Percentiles rank a stretch among this genome's conserved stretches.
Conservation (phyloP, 2,329 filamentous ascomycete genomes). For the Clarireedia sp. region DNA sequence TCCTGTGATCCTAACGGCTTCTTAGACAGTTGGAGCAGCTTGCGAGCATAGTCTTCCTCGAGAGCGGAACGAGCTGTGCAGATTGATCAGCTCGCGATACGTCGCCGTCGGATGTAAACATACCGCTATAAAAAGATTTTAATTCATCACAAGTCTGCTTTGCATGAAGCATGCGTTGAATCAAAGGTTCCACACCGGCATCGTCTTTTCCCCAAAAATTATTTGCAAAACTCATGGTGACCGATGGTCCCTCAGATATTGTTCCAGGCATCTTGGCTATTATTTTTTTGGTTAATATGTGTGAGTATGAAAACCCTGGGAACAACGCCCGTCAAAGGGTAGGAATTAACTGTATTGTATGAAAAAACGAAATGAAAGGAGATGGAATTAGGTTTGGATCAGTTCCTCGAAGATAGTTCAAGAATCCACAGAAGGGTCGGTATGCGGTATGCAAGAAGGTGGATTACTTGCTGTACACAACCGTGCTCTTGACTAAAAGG, state of each 20-base stretch:
- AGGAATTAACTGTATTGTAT: not conserved
- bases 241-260: constrained; percentile 30
- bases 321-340: constrained; percentile 3
- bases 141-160: constrained; percentile 94
- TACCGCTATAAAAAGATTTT: constrained; percentile 80
- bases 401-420: too few species aligned
- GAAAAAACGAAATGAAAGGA: not conserved
- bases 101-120: constrained; percentile 21
- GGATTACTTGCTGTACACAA: constrained; percentile 3
- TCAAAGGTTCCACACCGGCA: constrained; percentile 82
- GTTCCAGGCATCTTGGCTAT: constrained; percentile 26
- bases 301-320: not conserved
- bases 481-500: too few species aligned
- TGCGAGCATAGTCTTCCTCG: constrained; percentile 93
- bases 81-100: not conserved
- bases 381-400: not conserved
- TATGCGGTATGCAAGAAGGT: constrained; percentile 9
- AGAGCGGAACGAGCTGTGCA: constrained; percentile 72
- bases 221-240: constrained; percentile 62
- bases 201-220: constrained; percentile 99
- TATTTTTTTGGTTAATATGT: not conserved
- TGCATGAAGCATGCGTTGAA: constrained; percentile 89
- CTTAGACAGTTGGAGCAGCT: constrained; percentile 74
- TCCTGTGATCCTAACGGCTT: constrained; percentile 88
- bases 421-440: not conserved